phyloP scores from a whole-genome alignment of 805 yeast genomes.

The Candida montana region DNA sequence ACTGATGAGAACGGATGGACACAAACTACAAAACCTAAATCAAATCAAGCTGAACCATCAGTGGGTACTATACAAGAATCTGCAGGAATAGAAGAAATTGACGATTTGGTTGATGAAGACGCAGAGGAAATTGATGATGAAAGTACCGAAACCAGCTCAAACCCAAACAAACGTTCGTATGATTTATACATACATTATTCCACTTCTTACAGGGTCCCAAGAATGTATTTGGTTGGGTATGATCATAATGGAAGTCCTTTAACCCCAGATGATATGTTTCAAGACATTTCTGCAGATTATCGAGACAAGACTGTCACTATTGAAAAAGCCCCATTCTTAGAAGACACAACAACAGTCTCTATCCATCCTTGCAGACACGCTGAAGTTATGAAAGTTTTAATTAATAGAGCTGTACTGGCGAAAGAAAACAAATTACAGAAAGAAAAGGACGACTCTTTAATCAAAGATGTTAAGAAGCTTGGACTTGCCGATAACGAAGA shows the following conservation, averaged over 20 bases:
- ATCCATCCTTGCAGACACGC: conserved; percentile 97
- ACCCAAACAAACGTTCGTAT: conserved; percentile 55
- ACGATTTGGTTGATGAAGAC: conserved; percentile 27
- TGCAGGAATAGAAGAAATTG: conserved; percentile 37
- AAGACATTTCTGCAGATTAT: conserved; percentile 88
- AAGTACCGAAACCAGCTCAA: conserved; percentile 29
- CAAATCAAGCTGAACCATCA: conserved; percentile 3
- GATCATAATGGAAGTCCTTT: conserved; percentile 80
- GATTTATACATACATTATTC: conserved; percentile 90
- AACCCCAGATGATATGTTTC: conserved; percentile 86
- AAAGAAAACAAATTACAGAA: conserved; percentile 28
- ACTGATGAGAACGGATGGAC: conserved; percentile 58
- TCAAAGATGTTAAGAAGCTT: conserved; percentile 40
- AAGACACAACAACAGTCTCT: conserved; percentile 68
- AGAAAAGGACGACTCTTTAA: conserved; percentile 24
- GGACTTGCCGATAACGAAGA: conserved; percentile 48
- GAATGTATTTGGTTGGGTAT: conserved; percentile 87
- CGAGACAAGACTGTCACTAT: conserved; percentile 95
- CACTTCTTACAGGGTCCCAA: conserved; percentile 93
- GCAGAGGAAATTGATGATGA: conserved; percentile 43
- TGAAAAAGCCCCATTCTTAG: conserved; percentile 82
- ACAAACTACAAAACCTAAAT: conserved; percentile 28
- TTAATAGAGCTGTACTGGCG: conserved; percentile 64
- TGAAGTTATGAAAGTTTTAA: conserved; percentile 83
- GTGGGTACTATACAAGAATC: conserved; percentile 4